phyloP scores from a whole-genome alignment of 1,284 basidiomycete genomes.

The Puccinia novopanici region DNA sequence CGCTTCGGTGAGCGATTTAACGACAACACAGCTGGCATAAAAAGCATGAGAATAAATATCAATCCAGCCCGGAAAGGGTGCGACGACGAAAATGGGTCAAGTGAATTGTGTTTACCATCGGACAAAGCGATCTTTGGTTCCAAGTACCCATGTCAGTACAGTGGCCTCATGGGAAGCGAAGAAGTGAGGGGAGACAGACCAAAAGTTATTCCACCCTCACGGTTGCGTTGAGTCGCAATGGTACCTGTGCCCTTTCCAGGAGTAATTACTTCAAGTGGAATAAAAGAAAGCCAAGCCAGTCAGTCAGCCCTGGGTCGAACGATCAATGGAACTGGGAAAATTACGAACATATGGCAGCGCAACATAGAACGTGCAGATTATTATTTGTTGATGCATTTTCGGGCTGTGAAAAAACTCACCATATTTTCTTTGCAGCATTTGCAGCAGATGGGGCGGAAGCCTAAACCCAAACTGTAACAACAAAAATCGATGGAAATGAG shows the following conservation, averaged over 20 bases:
- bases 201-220: conserved; percentile 35
- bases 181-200: neutral
- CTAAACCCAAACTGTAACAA: conserved; percentile 47
- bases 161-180: neutral
- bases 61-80: neutral
- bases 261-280: conserved; percentile 1
- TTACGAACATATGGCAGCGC: conserved; percentile 15
- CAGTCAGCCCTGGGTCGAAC: neutral
- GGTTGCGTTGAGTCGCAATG: conserved; percentile 13
- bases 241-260: conserved; percentile 34
- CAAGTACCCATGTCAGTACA: neutral
- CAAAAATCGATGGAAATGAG: neutral
- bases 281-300: neutral
- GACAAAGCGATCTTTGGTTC: conserved; percentile 40
- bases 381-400: neutral
- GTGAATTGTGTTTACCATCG: conserved; percentile 32
- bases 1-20: conserved; percentile 73
- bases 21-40: conserved; percentile 67
- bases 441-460: conserved; percentile 64
- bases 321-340: neutral
- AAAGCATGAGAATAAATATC: neutral
- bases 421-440: conserved; percentile 74
- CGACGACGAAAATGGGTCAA: neutral
- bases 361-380: neutral
- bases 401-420: conserved; percentile 66